Base-by-base conservation (phyloP, 352 stramenopile species). In the Salisapilia sapeloensis region DNA sequence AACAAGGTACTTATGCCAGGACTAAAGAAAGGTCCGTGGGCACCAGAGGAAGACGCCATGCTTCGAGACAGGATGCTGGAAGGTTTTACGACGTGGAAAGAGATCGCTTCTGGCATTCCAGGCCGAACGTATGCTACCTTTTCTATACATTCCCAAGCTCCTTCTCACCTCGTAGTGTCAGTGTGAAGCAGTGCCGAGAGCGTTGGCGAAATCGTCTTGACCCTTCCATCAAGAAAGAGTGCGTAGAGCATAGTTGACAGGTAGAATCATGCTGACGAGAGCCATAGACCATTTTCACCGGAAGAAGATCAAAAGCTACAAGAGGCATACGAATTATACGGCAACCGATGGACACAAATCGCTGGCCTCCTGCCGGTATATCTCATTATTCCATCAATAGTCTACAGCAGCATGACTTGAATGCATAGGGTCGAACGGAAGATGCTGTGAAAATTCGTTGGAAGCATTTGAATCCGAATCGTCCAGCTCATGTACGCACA, bases 11-110 rank as follows among this genome's bases (percentile, higher is more conserved):
- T 96, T 3, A 84, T 87, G 43, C 84, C 85, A 6, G 86, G 83
- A 19, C 56, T 96, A 0, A 69, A 87, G 23, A 96, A 96, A 39
- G 83, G 82, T 20, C 79, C 84, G 18, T 96, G 85, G 85, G 83
- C 65, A n/a, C 70, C 81, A 35, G 75, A 94, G 26, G 85, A 96
- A 45, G 85, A 96, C 55, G 61, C 50, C 33, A 81, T 89, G 19
- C 59, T 94, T 15, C 57, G 83, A 52, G 50, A 79, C 33, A 76
- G 75, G 54, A 75, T 93, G 44, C 44, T 76, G 15, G 52, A 76
- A 59, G 82, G 69, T 23, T 71, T 56, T 30, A 50, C 69, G 26
- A 71, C 60, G 24, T 87, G 71, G 69, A 56, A 56, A 12, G 56
- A 72, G 33, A 64, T 84, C 18, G 71, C 71, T 10, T 44, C 43